phyloP scores from a whole-genome alignment of 371 early-diverging fungal genomes.

The Batkoa obscura region DNA sequence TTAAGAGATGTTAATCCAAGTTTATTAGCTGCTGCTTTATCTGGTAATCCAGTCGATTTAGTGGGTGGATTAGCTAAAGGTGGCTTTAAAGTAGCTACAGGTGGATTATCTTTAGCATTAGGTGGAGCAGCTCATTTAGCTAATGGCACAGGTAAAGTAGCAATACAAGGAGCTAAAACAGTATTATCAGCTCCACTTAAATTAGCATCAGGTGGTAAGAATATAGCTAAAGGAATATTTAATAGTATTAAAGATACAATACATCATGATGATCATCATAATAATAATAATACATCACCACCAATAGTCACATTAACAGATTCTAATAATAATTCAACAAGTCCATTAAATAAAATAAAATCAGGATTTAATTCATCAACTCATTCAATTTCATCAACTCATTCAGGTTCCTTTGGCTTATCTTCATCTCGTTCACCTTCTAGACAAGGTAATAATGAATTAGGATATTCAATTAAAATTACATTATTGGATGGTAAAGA shows the following conservation, averaged over 20 bases:
- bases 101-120: conserved; percentile 10
- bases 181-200: background rate
- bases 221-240: background rate
- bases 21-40: background rate
- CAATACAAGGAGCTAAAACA: conserved; percentile 5
- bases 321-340: too few relatives aligned
- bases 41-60: background rate
- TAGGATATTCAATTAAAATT: too few relatives aligned
- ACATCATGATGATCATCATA: too few relatives aligned
- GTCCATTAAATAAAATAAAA: too few relatives aligned
- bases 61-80: conserved; percentile 14
- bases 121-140: conserved; percentile 11
- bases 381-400: too few relatives aligned
- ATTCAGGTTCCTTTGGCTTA: too few relatives aligned
- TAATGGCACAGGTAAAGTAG: conserved; percentile 10
- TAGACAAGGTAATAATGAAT: too few relatives aligned
- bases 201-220: conserved; percentile 4
- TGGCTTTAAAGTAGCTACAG: conserved; percentile 9
- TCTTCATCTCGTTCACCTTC: too few relatives aligned
- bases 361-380: too few relatives aligned
- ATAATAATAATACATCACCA: background rate
- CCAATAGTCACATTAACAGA: too few relatives aligned
- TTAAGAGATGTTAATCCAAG: background rate
- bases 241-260: background rate
- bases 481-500: conserved; percentile 29